These are phyloP conservation scores for Amylocarpus encephaloides DNA, from an alignment of 2,329 filamentous ascomycete species.

Conservation along the genomic window DNA sequence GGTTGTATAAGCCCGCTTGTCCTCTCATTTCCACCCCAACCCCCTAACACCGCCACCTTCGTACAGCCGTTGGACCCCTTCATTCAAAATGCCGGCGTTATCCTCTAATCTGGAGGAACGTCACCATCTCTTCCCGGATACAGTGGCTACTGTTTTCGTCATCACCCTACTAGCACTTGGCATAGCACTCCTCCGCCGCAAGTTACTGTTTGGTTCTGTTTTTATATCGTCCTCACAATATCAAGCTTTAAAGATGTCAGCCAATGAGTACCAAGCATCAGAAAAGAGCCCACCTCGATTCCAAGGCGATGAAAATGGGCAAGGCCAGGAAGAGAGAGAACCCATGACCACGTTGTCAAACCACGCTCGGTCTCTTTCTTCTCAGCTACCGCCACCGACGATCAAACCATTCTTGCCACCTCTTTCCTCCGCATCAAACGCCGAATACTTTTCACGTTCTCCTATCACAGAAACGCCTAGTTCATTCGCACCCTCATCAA, in stretches of 20 bases:
- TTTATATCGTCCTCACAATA: background rate
- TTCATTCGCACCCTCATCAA: background rate
- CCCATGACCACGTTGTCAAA: background rate
- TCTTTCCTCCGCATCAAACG: conserved; percentile 1
- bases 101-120: background rate
- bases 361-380: conserved; percentile 1
- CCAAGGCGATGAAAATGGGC: background rate
- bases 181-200: background rate
- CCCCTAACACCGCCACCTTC: conserved; percentile 4
- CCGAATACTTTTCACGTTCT: conserved; percentile 2
- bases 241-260: conserved; percentile 2
- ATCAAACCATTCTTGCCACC: conserved; percentile 2
- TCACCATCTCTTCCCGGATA: background rate
- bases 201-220: background rate
- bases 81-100: conserved; percentile 2
- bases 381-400: conserved; percentile 4
- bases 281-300: background rate
- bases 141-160: background rate
- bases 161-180: background rate
- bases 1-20: conserved; percentile 1
- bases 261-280: background rate
- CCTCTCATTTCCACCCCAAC: conserved; percentile 6
- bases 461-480: conserved; percentile 1
- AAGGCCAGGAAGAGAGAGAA: background rate
- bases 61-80: background rate